Base-by-base conservation (phyloP, 177 flowering plant species). In the Vitis hybrid region DNA sequence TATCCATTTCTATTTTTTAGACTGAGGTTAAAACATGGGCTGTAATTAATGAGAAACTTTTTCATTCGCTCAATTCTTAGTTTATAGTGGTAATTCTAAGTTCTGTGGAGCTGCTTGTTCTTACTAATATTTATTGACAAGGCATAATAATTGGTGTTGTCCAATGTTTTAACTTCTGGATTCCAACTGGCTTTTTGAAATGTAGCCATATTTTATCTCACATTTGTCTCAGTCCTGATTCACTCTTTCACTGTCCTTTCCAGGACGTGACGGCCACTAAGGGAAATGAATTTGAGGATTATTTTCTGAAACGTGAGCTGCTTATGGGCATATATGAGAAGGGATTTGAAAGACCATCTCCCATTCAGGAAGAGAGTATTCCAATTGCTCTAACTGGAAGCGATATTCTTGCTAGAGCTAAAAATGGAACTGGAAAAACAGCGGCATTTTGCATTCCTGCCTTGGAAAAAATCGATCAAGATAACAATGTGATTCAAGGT, bases 261-360 rank as follows among this genome's bases (percentile, higher is more conserved):
- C 83, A 94, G 98, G 98, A 94, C 86, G 98, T 94, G 34, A 94
- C 97, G 70, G 98, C 97, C 60, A 94, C 98, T 12, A 94, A 94
- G 76, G 98, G 98, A 79, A 92, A 94, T 90, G 98, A 94, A 67
- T 94, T 94, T 76, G 98, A 94, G 79, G 98, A 93, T 80, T 94
- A 94, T 71, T 94, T 94, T 81, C 78, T 94, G 73, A 93, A 94
- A 62, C 92, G 97, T 50, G 97, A 94, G 80, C 80, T 94, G 74
- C 94, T 94, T 54, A 94, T 91, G 97, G 98, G 97, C 69, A 94
- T 94, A 70, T 94, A 93, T 80, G 98, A 94, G 86, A 94, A 94
- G 79, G 98, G 98, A 2, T 94, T 94, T 82, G 98, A 94, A 78
- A 91, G 89, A 65, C 98, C 98, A 51, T 94, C 98, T 72, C 98